phyloP scores from a whole-genome alignment of 1,284 basidiomycete species.

The Vanrija sp. region DNA sequence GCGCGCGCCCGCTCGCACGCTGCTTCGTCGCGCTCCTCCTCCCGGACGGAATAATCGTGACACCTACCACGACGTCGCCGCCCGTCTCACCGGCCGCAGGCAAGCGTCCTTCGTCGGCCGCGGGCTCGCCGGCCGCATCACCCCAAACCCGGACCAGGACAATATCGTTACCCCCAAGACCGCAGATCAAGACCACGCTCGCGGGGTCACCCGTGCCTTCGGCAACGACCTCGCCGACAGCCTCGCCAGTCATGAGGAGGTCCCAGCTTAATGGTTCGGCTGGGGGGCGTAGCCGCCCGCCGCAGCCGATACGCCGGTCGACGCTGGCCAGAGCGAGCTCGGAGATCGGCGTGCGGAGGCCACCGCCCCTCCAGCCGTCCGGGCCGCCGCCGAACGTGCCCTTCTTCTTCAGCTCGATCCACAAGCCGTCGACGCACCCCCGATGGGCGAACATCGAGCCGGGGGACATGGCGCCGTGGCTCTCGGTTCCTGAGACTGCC shows the following conservation, averaged over 20 bases:
- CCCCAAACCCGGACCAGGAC: slow-evolving; percentile 2
- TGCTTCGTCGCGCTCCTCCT: slow-evolving; percentile 35
- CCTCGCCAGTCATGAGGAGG: not conserved
- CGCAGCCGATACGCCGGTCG: slow-evolving; percentile 1
- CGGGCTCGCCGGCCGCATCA: not conserved
- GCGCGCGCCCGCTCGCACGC: slow-evolving; percentile 22
- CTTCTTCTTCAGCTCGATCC: slow-evolving; percentile 47
- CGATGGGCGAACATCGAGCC: slow-evolving; percentile 34
- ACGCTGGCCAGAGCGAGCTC: slow-evolving; percentile 9
- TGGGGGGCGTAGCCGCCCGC: slow-evolving; percentile 1
- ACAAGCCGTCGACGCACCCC: slow-evolving; percentile 42
- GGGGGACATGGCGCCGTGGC: slow-evolving; percentile 46
- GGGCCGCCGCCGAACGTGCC: slow-evolving; percentile 19
- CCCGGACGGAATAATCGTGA: not conserved
- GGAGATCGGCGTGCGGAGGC: not conserved
- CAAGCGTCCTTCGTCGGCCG: not conserved
- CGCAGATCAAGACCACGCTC: not conserved
- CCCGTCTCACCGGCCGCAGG: not conserved
- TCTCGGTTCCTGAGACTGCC: slow-evolving; percentile 26
- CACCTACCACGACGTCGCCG: not conserved
- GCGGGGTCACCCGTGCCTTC: not conserved
- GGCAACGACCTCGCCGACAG: not conserved
- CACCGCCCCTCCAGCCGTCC: not conserved
- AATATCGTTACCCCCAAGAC: slow-evolving; percentile 9
- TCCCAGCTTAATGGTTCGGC: slow-evolving; percentile 2